Evolutionary conservation across 768 basidiomycete genomes (phyloP).

Genomic region (Melanogaster broomeanus): DNA sequence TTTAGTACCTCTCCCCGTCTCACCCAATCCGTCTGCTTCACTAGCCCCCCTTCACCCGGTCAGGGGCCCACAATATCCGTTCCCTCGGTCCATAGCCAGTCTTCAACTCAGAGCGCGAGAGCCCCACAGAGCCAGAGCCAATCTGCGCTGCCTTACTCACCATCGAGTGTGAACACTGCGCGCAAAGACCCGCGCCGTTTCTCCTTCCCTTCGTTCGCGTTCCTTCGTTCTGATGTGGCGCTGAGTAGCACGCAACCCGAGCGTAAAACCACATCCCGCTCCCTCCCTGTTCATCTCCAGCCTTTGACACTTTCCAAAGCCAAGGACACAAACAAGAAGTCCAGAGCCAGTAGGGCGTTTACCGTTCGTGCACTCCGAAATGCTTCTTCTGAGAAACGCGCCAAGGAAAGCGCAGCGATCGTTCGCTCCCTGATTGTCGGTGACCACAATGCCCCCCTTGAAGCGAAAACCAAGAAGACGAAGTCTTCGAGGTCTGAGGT

Average conservation of each 20-base stretch:
- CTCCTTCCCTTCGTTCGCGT: constrained; percentile 48
- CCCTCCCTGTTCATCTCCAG: constrained; percentile 8
- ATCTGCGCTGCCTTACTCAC: constrained; percentile 27
- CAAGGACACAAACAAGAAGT: constrained; percentile 43
- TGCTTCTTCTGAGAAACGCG: constrained; percentile 53
- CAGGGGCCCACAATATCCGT: not conserved
- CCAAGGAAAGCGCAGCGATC: constrained; percentile 61
- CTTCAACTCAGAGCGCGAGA: constrained; percentile 14
- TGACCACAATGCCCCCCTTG: constrained; percentile 30
- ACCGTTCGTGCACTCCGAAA: constrained; percentile 32
- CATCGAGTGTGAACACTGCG: constrained; percentile 1
- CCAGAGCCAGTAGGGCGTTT: constrained; percentile 36
- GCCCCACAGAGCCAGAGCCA: constrained; percentile 29
- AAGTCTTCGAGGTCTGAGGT: constrained; percentile 52
- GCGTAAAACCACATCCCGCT: constrained; percentile 25
- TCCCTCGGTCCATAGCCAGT: constrained; percentile 13
- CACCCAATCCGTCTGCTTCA: constrained; percentile 15
- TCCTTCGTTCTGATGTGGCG: constrained; percentile 39
- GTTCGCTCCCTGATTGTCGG: constrained; percentile 74
- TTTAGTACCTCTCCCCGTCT: constrained; percentile 16
- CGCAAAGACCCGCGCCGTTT: constrained; percentile 42
- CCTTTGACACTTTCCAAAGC: constrained; percentile 32
- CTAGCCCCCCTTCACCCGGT: constrained; percentile 19
- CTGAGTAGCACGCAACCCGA: constrained; percentile 30
- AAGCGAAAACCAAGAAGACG: constrained; percentile 39